Conservation (phyloP, 371 early-diverging fungal genomes). For the Haplosporangium sp. region DNA sequence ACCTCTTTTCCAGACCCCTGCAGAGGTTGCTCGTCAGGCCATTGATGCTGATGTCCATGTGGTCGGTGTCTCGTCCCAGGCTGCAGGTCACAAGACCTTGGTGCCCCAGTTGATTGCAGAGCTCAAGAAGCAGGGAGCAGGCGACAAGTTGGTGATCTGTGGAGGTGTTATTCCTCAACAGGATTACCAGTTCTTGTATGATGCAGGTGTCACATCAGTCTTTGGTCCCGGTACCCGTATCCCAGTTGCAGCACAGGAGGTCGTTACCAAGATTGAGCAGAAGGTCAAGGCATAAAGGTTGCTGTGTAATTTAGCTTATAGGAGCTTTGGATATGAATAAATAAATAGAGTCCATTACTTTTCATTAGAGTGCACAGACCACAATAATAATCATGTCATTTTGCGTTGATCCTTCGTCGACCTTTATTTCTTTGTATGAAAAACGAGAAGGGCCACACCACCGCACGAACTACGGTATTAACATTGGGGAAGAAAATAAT, state of each 20-base stretch:
- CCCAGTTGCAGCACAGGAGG: constrained; percentile 82
- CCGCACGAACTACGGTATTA: background rate
- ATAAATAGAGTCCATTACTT: no score
- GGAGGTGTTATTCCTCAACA: constrained; percentile 90
- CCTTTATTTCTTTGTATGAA: no score
- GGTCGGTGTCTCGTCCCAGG: constrained; percentile 85
- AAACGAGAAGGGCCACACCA: no score
- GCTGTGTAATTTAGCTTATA: background rate
- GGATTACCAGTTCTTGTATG: constrained; percentile 82
- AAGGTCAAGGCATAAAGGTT: constrained; percentile 30
- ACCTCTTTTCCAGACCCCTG: constrained; percentile 89
- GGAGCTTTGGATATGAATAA: no score
- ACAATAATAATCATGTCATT: no score
- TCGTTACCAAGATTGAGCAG: constrained; percentile 71
- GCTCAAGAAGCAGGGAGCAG: constrained; percentile 75
- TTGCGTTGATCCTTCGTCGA: no score
- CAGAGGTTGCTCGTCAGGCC: constrained; percentile 87
- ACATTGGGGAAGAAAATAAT: no score
- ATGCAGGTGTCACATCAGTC: constrained; percentile 80
- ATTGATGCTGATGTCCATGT: constrained; percentile 90
- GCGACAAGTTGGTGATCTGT: constrained; percentile 77
- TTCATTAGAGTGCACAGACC: no score
- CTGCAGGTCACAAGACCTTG: constrained; percentile 88
- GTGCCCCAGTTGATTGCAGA: constrained; percentile 81
- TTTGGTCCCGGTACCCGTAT: constrained; percentile 89